Percentiles rank a stretch among this genome's conserved stretches.
phyloP scores from a whole-genome alignment of 2,329 filamentous ascomycete genomes.

The Fusarium aywerte region DNA sequence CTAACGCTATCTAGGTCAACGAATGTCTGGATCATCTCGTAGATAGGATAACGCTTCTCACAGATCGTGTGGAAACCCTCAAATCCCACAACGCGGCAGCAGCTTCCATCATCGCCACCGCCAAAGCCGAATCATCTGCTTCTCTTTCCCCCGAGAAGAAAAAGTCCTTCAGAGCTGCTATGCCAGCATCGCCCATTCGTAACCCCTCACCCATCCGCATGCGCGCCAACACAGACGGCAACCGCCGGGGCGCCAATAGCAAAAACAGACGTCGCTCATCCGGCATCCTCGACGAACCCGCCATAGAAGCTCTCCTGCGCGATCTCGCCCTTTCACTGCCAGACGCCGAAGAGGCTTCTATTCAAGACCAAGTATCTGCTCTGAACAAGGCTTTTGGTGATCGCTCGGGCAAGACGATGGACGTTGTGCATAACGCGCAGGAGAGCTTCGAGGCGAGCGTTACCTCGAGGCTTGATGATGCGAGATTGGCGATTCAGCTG shows the following conservation, averaged over 20 bases:
- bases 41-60: conserved; percentile 57
- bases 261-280: conserved; percentile 51
- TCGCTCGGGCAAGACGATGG: conserved; percentile 56
- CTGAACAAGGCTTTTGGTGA: conserved; percentile 54
- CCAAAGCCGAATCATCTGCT: conserved; percentile 57
- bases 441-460: conserved; percentile 60
- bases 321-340: conserved; percentile 59
- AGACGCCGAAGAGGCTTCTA: conserved; percentile 43
- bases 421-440: conserved; percentile 59
- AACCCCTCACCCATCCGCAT: conserved; percentile 52
- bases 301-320: conserved; percentile 61
- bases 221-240: conserved; percentile 45
- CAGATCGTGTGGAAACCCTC: conserved; percentile 56
- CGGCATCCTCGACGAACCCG: conserved; percentile 51
- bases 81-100: conserved; percentile 59
- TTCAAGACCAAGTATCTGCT: conserved; percentile 43
- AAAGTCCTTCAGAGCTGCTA: conserved; percentile 37
- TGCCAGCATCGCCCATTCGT: conserved; percentile 52
- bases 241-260: conserved; percentile 26
- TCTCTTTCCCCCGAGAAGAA: conserved; percentile 38
- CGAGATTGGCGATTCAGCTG: conserved; percentile 59
- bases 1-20: conserved; percentile 57
- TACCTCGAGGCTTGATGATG: conserved; percentile 58
- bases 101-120: conserved; percentile 54
- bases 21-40: conserved; percentile 64